Base-by-base conservation (phyloP, 371 early-diverging fungal species). In the Rhizomucor miehei region DNA sequence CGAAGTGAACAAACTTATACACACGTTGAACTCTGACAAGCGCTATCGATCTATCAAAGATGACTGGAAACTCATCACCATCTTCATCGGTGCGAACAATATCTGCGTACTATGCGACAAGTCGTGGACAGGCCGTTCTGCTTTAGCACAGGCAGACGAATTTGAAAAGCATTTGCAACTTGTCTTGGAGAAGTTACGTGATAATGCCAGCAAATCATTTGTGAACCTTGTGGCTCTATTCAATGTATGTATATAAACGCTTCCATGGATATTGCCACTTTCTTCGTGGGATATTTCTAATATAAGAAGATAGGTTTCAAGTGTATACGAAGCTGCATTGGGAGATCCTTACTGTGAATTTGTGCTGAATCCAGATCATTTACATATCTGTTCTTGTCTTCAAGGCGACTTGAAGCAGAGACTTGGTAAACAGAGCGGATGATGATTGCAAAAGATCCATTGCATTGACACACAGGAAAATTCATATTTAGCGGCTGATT, bases 61-160 rank as follows among this genome's bases (percentile, higher is more conserved):
- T 21, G 84, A 82, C 38, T 88, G 82, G 82, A 88, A 88, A 63
- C 48, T 88, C 25, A 69, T 82, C 19, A 83, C 82, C 0, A 29
- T 88, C 16, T 86, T 88, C 55, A 85, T 88, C 51, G 89, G 89
- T 6, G 83, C 79, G 25, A 88, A 88, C 57, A 86, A 88, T 51
- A 74, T 84, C 36, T 88, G 89, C 67, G 69, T 69, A 0, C 62
- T 82, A 24, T 85, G 85, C 52, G 65, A 63, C 6, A 69, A 69
- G 13, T 69, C 70, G 1, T 29, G 67, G 23, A 72, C 72, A 2
- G 46, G 55, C 6, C 54, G 73, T 9, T 74, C 74, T 14, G 54
- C 57, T 11, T 56, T 68, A 34, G 77, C 84, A 1, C 69, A 70
- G 41, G 80, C 76, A 11, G 79, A 79, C 45, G 62, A 56, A 29